Conservation (phyloP, 306 rosid genomes). For the Benincasa hispida region DNA sequence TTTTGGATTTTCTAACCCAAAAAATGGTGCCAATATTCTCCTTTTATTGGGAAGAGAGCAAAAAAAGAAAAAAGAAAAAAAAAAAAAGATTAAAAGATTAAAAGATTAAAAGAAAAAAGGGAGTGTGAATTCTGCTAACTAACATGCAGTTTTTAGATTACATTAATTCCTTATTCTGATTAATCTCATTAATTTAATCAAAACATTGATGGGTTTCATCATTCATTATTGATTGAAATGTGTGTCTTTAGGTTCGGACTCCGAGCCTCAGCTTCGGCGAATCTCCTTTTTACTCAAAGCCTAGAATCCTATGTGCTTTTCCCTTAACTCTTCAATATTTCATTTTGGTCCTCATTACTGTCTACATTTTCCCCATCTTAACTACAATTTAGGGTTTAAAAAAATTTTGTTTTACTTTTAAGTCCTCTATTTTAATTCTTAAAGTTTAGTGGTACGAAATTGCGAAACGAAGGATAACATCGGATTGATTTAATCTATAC, state of each 20-base stretch:
- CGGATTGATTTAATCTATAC: too few species aligned
- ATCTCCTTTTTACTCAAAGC: conserved; percentile 7
- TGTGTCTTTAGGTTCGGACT: conserved; percentile 11
- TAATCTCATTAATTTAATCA: conserved; percentile 6
- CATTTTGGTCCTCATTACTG: not conserved
- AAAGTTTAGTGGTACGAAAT: too few species aligned
- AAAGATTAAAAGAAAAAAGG: not conserved
- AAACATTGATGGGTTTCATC: conserved; percentile 14
- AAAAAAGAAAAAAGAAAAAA: not conserved
- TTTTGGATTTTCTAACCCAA: too few species aligned
- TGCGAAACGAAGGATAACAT: too few species aligned
- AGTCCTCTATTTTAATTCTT: too few species aligned
- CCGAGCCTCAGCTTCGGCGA: conserved; percentile 16
- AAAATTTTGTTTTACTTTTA: not conserved
- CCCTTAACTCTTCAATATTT: not conserved
- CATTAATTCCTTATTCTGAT: conserved; percentile 2
- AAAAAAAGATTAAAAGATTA: not conserved
- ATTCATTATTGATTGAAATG: conserved; percentile 17
- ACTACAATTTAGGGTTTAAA: not conserved
- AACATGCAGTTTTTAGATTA: not conserved
- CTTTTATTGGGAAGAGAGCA: conserved; percentile 1
- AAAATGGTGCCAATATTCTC: not conserved
- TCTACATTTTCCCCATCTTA: not conserved
- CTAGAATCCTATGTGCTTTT: conserved; percentile 39
- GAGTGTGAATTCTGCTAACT: not conserved